Base-by-base conservation (phyloP, 2,329 filamentous ascomycete genomes). In the Trichoderma semiorbis region DNA sequence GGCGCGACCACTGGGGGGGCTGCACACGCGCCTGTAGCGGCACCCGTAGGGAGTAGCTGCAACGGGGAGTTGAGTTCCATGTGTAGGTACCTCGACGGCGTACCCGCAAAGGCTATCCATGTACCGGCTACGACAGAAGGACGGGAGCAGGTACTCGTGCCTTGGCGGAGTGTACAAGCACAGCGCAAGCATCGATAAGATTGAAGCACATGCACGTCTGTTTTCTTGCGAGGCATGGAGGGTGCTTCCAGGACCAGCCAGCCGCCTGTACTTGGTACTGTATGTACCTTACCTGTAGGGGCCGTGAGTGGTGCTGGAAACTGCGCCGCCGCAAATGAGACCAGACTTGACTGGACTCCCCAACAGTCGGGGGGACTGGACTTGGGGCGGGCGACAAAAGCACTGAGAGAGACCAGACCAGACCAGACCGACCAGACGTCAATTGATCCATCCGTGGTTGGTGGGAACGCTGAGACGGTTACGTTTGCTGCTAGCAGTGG, bases 251-350 rank as follows among this genome's bases (percentile, higher is more conserved):
- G 55, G 34, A 26, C 26, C 7, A n/a, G 32, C 34, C 53, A 28
- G 43, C 10, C 43, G 43, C 18, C 43, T 36, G 34, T 36, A 36
- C 34, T 34, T 36, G 34, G 34, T 16, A 36, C 34, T 16, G 34
- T 16, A 16, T 36, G 34, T 36, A 36, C 30, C 3, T 11, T 32
- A 32, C n/a, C 36, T 61, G 66, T 69, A 62, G 57, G 66, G 66
- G 66, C 66, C 66, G 39, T 69, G 66, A 26, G 57, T 60, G 57
- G 66, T 69, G 66, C 66, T 69, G 57, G 57, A 69, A 69, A 61
- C 57, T 69, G 66, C 66, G 66, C 66, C 43, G 66, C 66, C 26
- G 57, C 57, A 69, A 62, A 53, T 61, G 66, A 69, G 65, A 50
- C 43, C 7, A 39, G 36, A 39, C 3, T 47, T 18, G 43, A 47